Evolutionary conservation across 1,139 yeast genomes (phyloP).

Genomic region (Scheffersomyces insectosa): DNA sequence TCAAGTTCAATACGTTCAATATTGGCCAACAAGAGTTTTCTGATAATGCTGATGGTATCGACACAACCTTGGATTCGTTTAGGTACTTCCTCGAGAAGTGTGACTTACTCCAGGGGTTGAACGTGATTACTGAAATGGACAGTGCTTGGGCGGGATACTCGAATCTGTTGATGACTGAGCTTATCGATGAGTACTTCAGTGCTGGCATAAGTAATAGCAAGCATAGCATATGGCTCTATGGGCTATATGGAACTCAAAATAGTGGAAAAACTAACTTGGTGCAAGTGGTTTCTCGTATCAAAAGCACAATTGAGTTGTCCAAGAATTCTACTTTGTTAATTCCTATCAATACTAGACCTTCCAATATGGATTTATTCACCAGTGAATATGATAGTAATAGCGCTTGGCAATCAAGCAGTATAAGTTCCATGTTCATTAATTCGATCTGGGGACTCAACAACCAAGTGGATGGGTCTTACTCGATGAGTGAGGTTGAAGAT

Average conservation of each 20-base stretch:
- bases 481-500: slow-evolving; percentile 37
- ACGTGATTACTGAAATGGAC: slow-evolving; percentile 66
- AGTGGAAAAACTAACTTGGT: slow-evolving; percentile 2
- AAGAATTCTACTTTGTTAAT: slow-evolving; percentile 49
- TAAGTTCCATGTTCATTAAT: slow-evolving; percentile 32
- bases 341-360: slow-evolving; percentile 36
- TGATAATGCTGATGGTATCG: slow-evolving; percentile 24
- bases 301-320: slow-evolving; percentile 45
- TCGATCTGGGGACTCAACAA: slow-evolving; percentile 42
- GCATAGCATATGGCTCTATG: slow-evolving; percentile 45
- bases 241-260: slow-evolving; percentile 9
- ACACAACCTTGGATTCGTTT: slow-evolving; percentile 59
- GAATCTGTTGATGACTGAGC: slow-evolving; percentile 45
- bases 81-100: slow-evolving; percentile 73
- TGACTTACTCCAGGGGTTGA: slow-evolving; percentile 72
- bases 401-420: slow-evolving; percentile 45
- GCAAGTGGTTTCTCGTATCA: slow-evolving; percentile 41
- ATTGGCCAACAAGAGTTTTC: slow-evolving; percentile 34
- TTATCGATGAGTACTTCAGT: slow-evolving; percentile 74
- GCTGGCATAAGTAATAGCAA: slow-evolving; percentile 46
- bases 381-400: slow-evolving; percentile 19
- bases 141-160: slow-evolving; percentile 87
- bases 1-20: slow-evolving; percentile 27
- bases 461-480: slow-evolving; percentile 18
- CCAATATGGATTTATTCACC: slow-evolving; percentile 4